phyloP scores from a whole-genome alignment of 129 eudicot genomes.

The Dittrichia graveolens region DNA sequence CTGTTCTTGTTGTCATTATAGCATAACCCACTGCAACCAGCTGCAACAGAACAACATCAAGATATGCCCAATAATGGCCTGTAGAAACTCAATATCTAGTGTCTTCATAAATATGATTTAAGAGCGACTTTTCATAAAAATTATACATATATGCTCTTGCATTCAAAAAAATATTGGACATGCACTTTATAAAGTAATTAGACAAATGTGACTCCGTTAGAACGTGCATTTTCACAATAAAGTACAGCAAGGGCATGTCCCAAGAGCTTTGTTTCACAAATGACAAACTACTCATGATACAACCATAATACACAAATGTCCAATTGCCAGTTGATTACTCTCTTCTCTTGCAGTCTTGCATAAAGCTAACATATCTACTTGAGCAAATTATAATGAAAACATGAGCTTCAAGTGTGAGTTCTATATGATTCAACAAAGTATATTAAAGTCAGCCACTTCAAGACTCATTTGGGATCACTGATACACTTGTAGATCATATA shows the following conservation, averaged over 20 bases:
- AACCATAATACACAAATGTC: not conserved
- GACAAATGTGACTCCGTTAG: not conserved
- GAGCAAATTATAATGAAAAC: not conserved
- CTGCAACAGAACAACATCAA: conserved; percentile 37
- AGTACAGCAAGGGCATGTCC: not conserved
- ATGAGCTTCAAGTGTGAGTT: not conserved
- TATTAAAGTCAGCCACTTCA: not conserved
- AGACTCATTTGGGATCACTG: not conserved
- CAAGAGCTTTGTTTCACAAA: not conserved
- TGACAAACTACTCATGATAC: not conserved
- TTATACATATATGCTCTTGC: not conserved
- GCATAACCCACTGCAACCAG: conserved; percentile 82
- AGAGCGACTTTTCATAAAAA: not conserved
- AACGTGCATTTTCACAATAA: not conserved
- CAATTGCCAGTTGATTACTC: not conserved
- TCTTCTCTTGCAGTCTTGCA: not conserved
- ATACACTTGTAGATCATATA: not conserved
- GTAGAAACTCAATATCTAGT: not conserved
- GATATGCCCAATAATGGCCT: too few species aligned
- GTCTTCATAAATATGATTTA: not conserved
- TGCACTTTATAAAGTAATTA: not conserved
- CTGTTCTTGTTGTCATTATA: conserved; percentile 82
- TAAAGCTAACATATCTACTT: not conserved
- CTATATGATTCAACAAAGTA: too few species aligned
- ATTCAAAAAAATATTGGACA: not conserved